These are phyloP conservation scores for Leccinum fuscescens DNA, from an alignment of 1,284 basidiomycete species.

Conservation along the genomic window DNA sequence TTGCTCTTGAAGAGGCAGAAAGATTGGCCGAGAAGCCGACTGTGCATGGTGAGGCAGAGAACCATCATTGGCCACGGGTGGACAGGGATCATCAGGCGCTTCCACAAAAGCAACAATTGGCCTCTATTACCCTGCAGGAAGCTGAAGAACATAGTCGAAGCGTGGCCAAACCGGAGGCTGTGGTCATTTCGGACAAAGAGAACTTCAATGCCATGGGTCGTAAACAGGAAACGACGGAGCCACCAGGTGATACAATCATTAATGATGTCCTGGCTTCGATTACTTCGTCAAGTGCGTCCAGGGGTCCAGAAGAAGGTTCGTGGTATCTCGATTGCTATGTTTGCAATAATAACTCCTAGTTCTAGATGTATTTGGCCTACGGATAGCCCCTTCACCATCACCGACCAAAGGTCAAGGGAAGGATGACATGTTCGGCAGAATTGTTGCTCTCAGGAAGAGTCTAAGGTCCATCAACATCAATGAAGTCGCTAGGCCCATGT, in stretches of 20 bases:
- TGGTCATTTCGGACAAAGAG: slow-evolving; percentile 25
- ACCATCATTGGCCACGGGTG: slow-evolving; percentile 26
- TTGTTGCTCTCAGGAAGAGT: slow-evolving; percentile 52
- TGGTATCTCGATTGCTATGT: slow-evolving; percentile 3
- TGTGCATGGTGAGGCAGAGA: slow-evolving; percentile 15
- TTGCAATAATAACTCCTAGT: slow-evolving; percentile 1
- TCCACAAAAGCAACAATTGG: slow-evolving; percentile 27
- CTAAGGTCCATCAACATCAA: slow-evolving; percentile 61
- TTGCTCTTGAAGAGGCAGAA: slow-evolving; percentile 22
- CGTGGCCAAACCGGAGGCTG: slow-evolving; percentile 27
- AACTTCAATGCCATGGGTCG: background rate
- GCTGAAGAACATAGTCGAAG: slow-evolving; percentile 29
- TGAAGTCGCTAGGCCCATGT: slow-evolving; percentile 46
- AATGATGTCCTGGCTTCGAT: background rate
- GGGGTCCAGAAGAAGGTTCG: slow-evolving; percentile 27
- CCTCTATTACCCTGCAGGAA: slow-evolving; percentile 19
- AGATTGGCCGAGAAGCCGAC: slow-evolving; percentile 30
- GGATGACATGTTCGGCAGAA: slow-evolving; percentile 39
- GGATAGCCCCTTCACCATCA: slow-evolving; percentile 35
- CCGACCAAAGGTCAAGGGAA: slow-evolving; percentile 35
- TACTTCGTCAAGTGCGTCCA: background rate
- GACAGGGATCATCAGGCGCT: slow-evolving; percentile 28
- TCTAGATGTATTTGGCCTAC: slow-evolving; percentile 58
- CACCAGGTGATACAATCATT: slow-evolving; percentile 1
- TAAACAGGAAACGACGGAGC: slow-evolving; percentile 17